Evolutionary conservation across 202 grass and related monocot species (phyloP).

Genomic region (Zoysia matrella): DNA sequence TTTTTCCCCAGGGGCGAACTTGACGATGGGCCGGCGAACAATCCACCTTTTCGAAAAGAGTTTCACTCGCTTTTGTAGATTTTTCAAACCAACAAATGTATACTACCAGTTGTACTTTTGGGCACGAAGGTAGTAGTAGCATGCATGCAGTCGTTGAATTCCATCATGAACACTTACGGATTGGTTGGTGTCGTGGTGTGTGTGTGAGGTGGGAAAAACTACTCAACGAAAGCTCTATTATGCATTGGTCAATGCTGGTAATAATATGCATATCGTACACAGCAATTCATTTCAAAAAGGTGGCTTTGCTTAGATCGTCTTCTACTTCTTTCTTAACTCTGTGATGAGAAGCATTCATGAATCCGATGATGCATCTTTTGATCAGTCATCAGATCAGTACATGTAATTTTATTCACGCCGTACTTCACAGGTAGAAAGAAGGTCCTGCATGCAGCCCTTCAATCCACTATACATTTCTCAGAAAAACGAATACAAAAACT

Average conservation of each 20-base stretch:
- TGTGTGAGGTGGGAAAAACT: slow-evolving; percentile 4
- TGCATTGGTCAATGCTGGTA: too few species aligned
- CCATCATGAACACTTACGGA: slow-evolving; percentile 20
- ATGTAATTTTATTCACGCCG: slow-evolving; percentile 11
- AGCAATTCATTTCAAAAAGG: too few species aligned
- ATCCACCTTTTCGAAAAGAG: slow-evolving; percentile 47
- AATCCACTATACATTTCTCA: neutral
- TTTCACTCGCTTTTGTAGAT: slow-evolving; percentile 45
- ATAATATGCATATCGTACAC: too few species aligned
- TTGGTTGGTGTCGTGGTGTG: neutral
- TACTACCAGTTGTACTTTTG: slow-evolving; percentile 1
- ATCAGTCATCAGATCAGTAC: slow-evolving; percentile 15
- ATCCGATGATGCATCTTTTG: too few species aligned
- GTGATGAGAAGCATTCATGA: too few species aligned
- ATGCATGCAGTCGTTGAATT: slow-evolving; percentile 31
- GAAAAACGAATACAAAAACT: neutral
- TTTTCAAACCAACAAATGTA: slow-evolving; percentile 22
- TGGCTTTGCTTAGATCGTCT: too few species aligned
- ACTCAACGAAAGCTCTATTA: neutral
- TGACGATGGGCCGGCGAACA: slow-evolving; percentile 51
- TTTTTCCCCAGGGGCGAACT: slow-evolving; percentile 13
- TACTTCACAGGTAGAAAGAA: neutral
- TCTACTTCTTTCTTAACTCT: too few species aligned
- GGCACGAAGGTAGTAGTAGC: neutral
- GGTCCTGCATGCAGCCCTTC: too few species aligned